Base-by-base conservation (phyloP, 148 eudicot genomes). In the Persicaria tinctoria region DNA sequence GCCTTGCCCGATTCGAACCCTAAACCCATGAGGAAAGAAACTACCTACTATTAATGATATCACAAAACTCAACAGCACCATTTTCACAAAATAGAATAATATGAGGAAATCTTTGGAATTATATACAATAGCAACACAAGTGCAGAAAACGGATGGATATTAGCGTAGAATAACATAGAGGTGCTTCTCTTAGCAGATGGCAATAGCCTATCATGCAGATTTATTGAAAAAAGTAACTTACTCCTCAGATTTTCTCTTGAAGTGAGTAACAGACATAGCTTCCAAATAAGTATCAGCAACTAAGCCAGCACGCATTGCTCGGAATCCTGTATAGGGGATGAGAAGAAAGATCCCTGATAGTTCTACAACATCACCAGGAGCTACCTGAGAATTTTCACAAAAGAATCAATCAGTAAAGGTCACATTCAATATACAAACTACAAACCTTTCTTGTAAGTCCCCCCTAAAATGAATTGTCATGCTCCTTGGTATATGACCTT, bases 381-480 rank as follows among this genome's bases (percentile, higher is more conserved):
- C 41, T 32, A 32, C 41, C 41, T 32, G 41, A 32, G 41, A 32
- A 32, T 32, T 32, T 32, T 32, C 41, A 32, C 2, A 1, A 32
- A 32, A 32, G 3, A 32, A 32, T 32, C 41, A 32, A 32, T 32
- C 41, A 32, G 41, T 32, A 32, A 63, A 4, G 5, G 48, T 16
- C 41, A 60, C 7, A 18, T 32, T 0, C 11, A 5, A 44, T 64
- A 64, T 3, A 41, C 46, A 11, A 46, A 17, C 46, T 80, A 78
- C 88, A 66, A 68, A 92, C 99, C 99, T 96, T 96, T 79, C 99
- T 88, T 46, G 99, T 96, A 59, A 92, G 90, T 83, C 99, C 49
- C 99, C 99, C 83, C 97, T 89, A 27, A 90, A 87, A 80, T 95
- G 97, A 79, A 96, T 78, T 38, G 97, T 90, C 99, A 96, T 92